Base-by-base conservation (phyloP, 192 early-diverging fungal species). In the Umbelopsis ramanniana region DNA sequence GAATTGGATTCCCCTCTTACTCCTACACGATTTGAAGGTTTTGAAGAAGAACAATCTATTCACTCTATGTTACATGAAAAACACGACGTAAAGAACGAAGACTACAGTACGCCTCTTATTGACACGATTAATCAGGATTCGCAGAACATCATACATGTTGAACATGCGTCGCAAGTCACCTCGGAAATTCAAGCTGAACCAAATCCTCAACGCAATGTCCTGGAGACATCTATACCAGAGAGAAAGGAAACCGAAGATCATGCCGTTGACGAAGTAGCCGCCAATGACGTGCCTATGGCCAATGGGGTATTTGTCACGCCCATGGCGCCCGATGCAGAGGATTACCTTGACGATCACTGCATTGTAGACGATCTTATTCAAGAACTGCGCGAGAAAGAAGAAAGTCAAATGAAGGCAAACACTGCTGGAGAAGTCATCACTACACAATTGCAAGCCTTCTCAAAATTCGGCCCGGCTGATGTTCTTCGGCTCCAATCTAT, bases 291-390 rank as follows among this genome's bases (percentile, higher is more conserved):
- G 19, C 1, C 17, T 17, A 15, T 50, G 48, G 4, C 48, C 14
- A 21, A 50, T 50, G 48, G 15, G 5, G 15, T 6, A 17, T 6
- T 15, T 19, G 1, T 6, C 9, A 21, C 7, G 9, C 48, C 6
- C 19, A 8, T 17, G 6, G 48, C 15, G 2, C 1, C 4, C 15
- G 48, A 50, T n/a, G 19, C 23, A 35, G 29, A 37, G 11, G 57
- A 63, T n/a, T 26, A 63, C 14, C 17, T 63, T 38, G 57, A 63
- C 10, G 57, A 63, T 63, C 57, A 29, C 33, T 63, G 57, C 7
- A 17, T 63, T 33, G 57, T 63, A 14, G 57, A 63, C 26, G 57
- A 29, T 26, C 26, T 63, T 4, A n/a, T 63, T 37, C 29, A 29
- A 63, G 33, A 63, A n/a, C 26, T 63, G 11, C 26, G 26, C 9